Evolutionary conservation across 73 alveolate genomes (phyloP), one percentile per base, ranked within the genome.

Genomic region (Halteria grandinella): DNA sequence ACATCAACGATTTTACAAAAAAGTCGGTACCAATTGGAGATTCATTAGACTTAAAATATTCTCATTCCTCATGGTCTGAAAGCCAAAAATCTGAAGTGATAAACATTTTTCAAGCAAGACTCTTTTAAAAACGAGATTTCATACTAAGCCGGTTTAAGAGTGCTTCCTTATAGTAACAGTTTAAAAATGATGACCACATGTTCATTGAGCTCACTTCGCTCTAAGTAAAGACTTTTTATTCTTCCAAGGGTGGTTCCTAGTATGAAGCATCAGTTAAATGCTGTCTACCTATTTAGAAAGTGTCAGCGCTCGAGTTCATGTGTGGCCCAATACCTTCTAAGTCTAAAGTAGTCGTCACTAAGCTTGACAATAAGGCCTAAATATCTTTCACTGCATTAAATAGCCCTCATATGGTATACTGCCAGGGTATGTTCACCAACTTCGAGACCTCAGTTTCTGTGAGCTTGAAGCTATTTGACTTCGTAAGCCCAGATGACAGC

Each of bases 401-500:
- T 41, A 72, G 83, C 12, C 28, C 29, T 24, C 87, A 83, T 39
- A 69, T 83, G 79, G 50, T 73, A 20, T 74, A 73, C 48, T 73
- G 92, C 72, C 59, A 73, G 31, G 24, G 29, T 14, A 10, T 57
- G 18, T 83, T 74, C 32, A 31, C 62, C 18, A 55, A 55, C 33
- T 50, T 54, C 8, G 92, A 83, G 10, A 47, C 73, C 45, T 29
- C 75, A 0, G 32, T 74, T 10, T 45, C 75, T 8, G 32, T 53
- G 34, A 32, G 52, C 10, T 43, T 50, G 0, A 83, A 83, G 20
- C 64, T 83, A 12, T 83, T 83, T 49, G 63, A 72, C 33, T 51
- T 74, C 45, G 80, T 83, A 1, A 72, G 71, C 1, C 74, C 87
- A 10, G 85, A 83, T 36, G 92, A 83, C 25, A 52, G 85, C 43